Percentiles rank a stretch among this genome's conserved stretches.
phyloP scores from a whole-genome alignment of 352 stramenopile genomes.

The Phytopythium ostracodes region DNA sequence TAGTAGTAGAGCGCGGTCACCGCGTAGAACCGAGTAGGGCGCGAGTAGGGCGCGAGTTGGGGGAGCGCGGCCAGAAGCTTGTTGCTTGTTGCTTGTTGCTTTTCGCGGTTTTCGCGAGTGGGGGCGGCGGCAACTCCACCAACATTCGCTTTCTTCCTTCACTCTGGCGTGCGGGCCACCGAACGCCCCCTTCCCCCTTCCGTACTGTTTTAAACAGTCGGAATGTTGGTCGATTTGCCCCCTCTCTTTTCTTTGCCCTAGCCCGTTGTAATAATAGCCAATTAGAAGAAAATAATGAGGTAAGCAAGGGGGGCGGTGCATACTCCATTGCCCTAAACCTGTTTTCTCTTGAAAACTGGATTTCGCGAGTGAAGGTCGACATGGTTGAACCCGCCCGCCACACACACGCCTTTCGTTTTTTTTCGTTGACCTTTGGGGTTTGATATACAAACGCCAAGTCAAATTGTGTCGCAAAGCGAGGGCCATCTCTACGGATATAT shows the following conservation, averaged over 20 bases:
- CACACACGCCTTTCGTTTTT: neutral
- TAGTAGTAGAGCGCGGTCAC: too few relatives aligned
- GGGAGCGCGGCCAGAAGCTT: too few relatives aligned
- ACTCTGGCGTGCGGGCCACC: slow-evolving; percentile 17
- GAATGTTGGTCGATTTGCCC: neutral
- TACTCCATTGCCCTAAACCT: neutral
- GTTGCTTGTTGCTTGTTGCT: too few relatives aligned
- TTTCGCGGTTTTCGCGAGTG: slow-evolving; percentile 2
- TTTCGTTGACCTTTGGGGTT: neutral
- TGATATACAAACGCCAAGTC: slow-evolving; percentile 1
- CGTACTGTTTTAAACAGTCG: neutral
- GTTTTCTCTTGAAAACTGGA: neutral
- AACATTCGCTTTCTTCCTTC: slow-evolving; percentile 36
- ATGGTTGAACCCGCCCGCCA: neutral
- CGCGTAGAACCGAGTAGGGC: neutral
- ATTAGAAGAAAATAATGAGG: neutral
- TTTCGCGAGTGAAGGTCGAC: slow-evolving; percentile 11
- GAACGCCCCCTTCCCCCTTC: neutral
- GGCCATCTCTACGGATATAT: too few relatives aligned
- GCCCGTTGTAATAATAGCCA: neutral
- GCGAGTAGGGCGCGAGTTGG: slow-evolving; percentile 2
- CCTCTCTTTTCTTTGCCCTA: neutral
- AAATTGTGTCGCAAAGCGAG: too few relatives aligned
- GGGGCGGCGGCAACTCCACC: slow-evolving; percentile 38
- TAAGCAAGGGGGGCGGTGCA: neutral